Percentiles rank a stretch among this genome's conserved stretches.
phyloP scores from a whole-genome alignment of 192 early-diverging fungal genomes.

The Backusella sp. region DNA sequence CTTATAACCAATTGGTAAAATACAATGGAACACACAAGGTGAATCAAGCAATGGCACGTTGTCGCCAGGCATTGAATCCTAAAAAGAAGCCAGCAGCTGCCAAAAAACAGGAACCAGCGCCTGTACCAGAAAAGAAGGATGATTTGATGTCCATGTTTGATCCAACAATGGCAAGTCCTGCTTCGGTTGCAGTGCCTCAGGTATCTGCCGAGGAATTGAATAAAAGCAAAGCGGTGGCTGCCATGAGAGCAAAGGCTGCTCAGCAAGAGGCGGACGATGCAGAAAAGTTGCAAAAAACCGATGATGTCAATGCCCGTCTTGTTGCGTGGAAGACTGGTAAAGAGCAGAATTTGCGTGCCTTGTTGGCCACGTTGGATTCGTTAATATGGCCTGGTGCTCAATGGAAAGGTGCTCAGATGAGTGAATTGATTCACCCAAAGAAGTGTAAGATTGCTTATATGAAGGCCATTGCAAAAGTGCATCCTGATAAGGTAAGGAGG shows the following conservation, averaged over 20 bases:
- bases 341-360: constrained; percentile 86
- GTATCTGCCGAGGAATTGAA: not conserved
- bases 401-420: constrained; percentile 77
- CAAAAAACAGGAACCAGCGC: not conserved
- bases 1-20: constrained; percentile 50
- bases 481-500: constrained; percentile 86
- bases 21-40: constrained; percentile 36
- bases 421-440: constrained; percentile 79
- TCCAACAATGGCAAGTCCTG: constrained; percentile 1
- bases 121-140: constrained; percentile 21
- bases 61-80: constrained; percentile 42
- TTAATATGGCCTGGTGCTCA: constrained; percentile 76
- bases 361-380: constrained; percentile 76
- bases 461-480: constrained; percentile 87
- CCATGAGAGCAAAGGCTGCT: constrained; percentile 71
- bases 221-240: constrained; percentile 57
- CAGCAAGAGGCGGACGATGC: constrained; percentile 74
- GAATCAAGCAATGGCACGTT: constrained; percentile 46
- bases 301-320: constrained; percentile 77
- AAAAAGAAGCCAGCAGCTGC: not conserved
- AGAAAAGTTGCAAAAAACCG: constrained; percentile 69
- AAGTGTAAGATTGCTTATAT: constrained; percentile 94
- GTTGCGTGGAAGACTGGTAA: constrained; percentile 82
- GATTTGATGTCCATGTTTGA: constrained; percentile 10
- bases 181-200: not conserved